Conservation (phyloP, 2,329 filamentous ascomycete species). For the Podosphaera fusca region DNA sequence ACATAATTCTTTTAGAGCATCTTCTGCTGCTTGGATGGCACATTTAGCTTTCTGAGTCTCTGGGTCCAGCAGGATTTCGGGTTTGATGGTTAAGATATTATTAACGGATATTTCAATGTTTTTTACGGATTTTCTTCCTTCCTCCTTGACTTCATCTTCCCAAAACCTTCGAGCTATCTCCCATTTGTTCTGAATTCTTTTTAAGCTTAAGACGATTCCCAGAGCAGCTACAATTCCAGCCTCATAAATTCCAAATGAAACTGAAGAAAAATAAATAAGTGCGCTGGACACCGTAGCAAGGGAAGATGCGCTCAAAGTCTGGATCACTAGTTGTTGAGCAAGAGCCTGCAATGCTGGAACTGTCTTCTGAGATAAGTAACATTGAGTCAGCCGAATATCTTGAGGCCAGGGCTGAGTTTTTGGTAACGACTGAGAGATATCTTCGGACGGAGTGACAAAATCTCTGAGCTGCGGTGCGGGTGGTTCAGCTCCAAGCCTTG, state of each 20-base stretch:
- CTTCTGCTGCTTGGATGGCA: constrained; percentile 7
- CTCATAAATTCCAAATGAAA: constrained; percentile 32
- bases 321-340: constrained; percentile 50
- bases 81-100: constrained; percentile 19
- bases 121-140: constrained; percentile 38
- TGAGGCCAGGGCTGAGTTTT: constrained; percentile 35
- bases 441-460: constrained; percentile 6
- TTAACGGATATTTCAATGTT: constrained; percentile 30
- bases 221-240: constrained; percentile 37
- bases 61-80: constrained; percentile 4
- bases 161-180: constrained; percentile 35
- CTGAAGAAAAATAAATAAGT: constrained; percentile 31
- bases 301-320: constrained; percentile 46
- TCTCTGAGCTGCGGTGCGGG: constrained; percentile 7
- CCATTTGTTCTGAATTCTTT: constrained; percentile 38
- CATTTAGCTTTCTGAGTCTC: constrained; percentile 9
- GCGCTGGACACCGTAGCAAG: constrained; percentile 30
- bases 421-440: constrained; percentile 4
- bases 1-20: not conserved
- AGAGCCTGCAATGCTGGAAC: constrained; percentile 49
- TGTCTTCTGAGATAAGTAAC: constrained; percentile 39
- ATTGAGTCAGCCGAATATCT: constrained; percentile 49
- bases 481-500: constrained; percentile 5
- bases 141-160: constrained; percentile 43
- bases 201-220: constrained; percentile 34